Percentiles rank a stretch among this genome's conserved stretches.
Evolutionary conservation across 495 filamentous ascomycete species (phyloP).

Genomic region (Penicillium paradoxum): DNA sequence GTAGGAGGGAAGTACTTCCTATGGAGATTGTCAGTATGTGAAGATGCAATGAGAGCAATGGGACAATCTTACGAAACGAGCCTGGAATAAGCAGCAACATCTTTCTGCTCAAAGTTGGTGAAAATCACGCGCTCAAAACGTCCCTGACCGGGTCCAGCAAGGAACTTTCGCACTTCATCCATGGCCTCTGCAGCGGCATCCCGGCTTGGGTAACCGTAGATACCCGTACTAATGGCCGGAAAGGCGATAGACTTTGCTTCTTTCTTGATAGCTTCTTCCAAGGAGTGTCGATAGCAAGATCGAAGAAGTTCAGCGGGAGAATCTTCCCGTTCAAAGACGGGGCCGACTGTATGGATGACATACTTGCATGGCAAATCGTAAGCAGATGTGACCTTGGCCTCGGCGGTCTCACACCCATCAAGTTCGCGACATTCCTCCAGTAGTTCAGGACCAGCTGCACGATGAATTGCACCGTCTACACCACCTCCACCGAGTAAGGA

Average conservation of each 20-base stretch:
- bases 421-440: slow-evolving; percentile 65
- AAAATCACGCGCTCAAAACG: slow-evolving; percentile 72
- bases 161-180: slow-evolving; percentile 63
- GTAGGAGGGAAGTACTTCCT: slow-evolving; percentile 29
- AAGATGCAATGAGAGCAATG: neutral
- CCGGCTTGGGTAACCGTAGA: slow-evolving; percentile 80
- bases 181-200: slow-evolving; percentile 67
- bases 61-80: slow-evolving; percentile 63
- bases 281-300: slow-evolving; percentile 68
- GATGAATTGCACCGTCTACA: slow-evolving; percentile 84
- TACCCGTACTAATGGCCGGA: slow-evolving; percentile 74
- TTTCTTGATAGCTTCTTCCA: slow-evolving; percentile 66
- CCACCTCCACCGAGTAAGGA: slow-evolving; percentile 79
- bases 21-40: neutral
- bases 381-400: slow-evolving; percentile 76
- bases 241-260: slow-evolving; percentile 73
- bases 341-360: slow-evolving; percentile 89
- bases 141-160: slow-evolving; percentile 50
- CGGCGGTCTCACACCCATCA: slow-evolving; percentile 68
- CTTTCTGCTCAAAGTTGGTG: slow-evolving; percentile 73
- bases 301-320: slow-evolving; percentile 48
- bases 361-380: slow-evolving; percentile 70
- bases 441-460: slow-evolving; percentile 67
- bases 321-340: slow-evolving; percentile 55
- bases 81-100: slow-evolving; percentile 64